These are phyloP conservation scores for Ogataea naganishii DNA, from an alignment of 805 yeast genomes.

Conservation along the genomic window DNA sequence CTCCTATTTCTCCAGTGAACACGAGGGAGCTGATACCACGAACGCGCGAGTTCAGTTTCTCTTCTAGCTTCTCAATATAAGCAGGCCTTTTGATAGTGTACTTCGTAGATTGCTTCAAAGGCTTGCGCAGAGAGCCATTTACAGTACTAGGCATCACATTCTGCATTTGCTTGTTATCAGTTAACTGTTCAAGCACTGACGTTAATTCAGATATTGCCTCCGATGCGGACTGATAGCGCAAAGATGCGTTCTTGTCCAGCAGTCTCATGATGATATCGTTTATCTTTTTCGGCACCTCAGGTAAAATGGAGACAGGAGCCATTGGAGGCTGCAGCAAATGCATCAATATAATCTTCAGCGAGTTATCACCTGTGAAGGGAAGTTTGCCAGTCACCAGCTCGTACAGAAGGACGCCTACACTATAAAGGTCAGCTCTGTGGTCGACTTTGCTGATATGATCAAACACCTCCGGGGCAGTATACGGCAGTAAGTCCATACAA, in stretches of 20 bases:
- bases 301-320: slow-evolving; percentile 26
- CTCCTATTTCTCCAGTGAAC: slow-evolving; percentile 34
- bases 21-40: slow-evolving; percentile 21
- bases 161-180: no score
- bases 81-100: no score
- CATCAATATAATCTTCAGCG: slow-evolving; percentile 28
- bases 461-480: slow-evolving; percentile 42
- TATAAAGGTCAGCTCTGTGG: slow-evolving; percentile 38
- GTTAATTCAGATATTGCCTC: slow-evolving; percentile 28
- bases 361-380: slow-evolving; percentile 34
- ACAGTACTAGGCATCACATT: no score
- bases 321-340: slow-evolving; percentile 32
- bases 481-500: slow-evolving; percentile 32
- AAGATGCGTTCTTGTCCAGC: slow-evolving; percentile 30
- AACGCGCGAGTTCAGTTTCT: slow-evolving; percentile 10
- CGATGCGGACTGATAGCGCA: slow-evolving; percentile 29
- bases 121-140: no score
- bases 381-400: slow-evolving; percentile 36
- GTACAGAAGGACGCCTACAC: slow-evolving; percentile 41
- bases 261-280: slow-evolving; percentile 33
- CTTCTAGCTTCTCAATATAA: slow-evolving; percentile 15
- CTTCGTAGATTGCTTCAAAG: no score
- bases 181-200: slow-evolving; percentile 14
- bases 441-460: slow-evolving; percentile 33
- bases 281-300: slow-evolving; percentile 23